These are phyloP conservation scores for Schizosaccharomyces japonicus DNA, from an alignment of 805 yeast species.

Conservation along the genomic window DNA sequence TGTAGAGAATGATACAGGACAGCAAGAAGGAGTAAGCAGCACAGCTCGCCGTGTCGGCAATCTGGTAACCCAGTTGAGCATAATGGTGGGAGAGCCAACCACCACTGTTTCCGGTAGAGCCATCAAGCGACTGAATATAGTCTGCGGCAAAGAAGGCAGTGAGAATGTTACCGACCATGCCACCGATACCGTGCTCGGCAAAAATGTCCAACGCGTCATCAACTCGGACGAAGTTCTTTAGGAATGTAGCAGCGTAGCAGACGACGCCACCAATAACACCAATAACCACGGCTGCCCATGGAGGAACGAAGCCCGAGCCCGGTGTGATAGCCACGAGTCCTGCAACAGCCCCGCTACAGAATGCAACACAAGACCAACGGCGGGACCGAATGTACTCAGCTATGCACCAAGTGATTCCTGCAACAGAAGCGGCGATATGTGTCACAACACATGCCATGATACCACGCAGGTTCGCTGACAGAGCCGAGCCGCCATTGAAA, in stretches of 20 bases:
- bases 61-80: slow-evolving; percentile 66
- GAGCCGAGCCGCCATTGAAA: slow-evolving; percentile 95
- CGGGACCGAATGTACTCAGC: slow-evolving; percentile 50
- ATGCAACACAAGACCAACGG: slow-evolving; percentile 73
- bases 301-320: slow-evolving; percentile 88
- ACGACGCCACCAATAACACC: slow-evolving; percentile 56
- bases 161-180: slow-evolving; percentile 50
- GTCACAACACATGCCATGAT: slow-evolving; percentile 88
- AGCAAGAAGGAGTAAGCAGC: slow-evolving; percentile 54
- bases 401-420: slow-evolving; percentile 86
- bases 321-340: slow-evolving; percentile 93
- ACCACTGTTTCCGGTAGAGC: slow-evolving; percentile 25
- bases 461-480: slow-evolving; percentile 76
- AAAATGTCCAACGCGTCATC: slow-evolving; percentile 93
- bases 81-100: slow-evolving; percentile 77
- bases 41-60: slow-evolving; percentile 51
- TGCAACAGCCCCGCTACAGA: slow-evolving; percentile 81
- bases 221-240: slow-evolving; percentile 44
- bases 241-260: slow-evolving; percentile 68
- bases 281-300: slow-evolving; percentile 65
- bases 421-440: slow-evolving; percentile 76
- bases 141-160: slow-evolving; percentile 87
- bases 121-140: slow-evolving; percentile 54
- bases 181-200: slow-evolving; percentile 81
- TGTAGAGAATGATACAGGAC: slow-evolving; percentile 41